phyloP scores from a whole-genome alignment of 108 stramenopile species.

The Skeletonema costatum region DNA sequence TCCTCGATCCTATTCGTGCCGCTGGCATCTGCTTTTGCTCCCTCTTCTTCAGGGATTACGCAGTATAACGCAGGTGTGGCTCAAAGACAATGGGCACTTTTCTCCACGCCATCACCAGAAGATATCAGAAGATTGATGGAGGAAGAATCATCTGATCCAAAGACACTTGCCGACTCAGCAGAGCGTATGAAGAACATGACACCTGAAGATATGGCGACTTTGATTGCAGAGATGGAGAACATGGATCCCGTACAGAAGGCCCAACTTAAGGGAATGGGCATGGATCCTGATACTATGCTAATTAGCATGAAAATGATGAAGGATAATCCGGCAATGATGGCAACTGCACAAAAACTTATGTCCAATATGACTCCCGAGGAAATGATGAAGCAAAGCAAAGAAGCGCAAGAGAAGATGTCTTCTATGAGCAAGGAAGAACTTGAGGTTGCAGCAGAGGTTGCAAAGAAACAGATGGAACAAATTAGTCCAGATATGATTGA shows the following conservation, averaged over 20 bases:
- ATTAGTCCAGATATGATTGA: conserved; percentile 62
- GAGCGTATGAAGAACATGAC: conserved; percentile 68
- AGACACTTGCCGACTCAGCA: conserved; percentile 54
- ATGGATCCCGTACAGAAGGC: conserved; percentile 58
- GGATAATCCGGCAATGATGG: conserved; percentile 72
- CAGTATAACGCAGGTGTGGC: conserved; percentile 1
- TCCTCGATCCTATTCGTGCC: not conserved
- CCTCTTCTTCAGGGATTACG: not conserved
- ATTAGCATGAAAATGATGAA: conserved; percentile 78
- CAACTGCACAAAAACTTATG: conserved; percentile 65
- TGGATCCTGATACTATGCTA: conserved; percentile 88
- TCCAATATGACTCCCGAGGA: conserved; percentile 64
- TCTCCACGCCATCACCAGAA: conserved; percentile 37
- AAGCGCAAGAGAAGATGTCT: conserved; percentile 59
- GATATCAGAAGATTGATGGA: conserved; percentile 56
- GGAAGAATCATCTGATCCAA: conserved; percentile 48
- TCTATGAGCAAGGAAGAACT: conserved; percentile 45
- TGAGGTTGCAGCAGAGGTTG: conserved; percentile 43
- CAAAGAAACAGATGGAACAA: conserved; percentile 50
- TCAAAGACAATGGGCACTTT: conserved; percentile 5
- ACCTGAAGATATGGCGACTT: conserved; percentile 60
- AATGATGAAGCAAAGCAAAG: conserved; percentile 57
- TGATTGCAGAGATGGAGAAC: conserved; percentile 69
- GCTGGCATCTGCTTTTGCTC: conserved; percentile 7
- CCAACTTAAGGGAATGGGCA: conserved; percentile 68